Percentiles rank a stretch among this genome's conserved stretches.
Conservation (phyloP, 2,329 filamentous ascomycete species). For the Cercospora sp. region DNA sequence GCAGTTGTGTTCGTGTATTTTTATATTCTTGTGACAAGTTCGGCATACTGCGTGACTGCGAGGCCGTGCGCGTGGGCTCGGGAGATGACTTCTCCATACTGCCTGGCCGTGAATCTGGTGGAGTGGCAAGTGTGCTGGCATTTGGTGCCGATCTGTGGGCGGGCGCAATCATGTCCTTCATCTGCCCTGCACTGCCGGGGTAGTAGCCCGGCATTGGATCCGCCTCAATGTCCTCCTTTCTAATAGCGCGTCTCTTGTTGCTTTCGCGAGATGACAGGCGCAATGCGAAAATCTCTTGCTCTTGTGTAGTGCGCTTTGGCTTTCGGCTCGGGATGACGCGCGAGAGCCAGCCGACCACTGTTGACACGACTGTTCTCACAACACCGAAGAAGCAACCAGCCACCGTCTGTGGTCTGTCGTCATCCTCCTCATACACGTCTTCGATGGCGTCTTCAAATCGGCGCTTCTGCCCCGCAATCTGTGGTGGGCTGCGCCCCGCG, state of each 20-base stretch:
- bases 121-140: conserved; percentile 13
- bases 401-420: conserved; percentile 2
- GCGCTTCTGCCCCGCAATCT: conserved; percentile 10
- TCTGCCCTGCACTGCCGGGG: conserved; percentile 2
- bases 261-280: conserved; percentile 15
- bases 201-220: conserved; percentile 16
- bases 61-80: background rate
- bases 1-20: background rate
- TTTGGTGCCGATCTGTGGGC: background rate
- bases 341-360: background rate
- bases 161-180: background rate
- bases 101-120: conserved; percentile 22
- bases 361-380: conserved; percentile 1
- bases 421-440: conserved; percentile 2
- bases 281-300: conserved; percentile 23
- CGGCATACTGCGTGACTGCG: conserved; percentile 2
- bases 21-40: background rate
- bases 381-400: conserved; percentile 6
- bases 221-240: conserved; percentile 14
- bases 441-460: background rate
- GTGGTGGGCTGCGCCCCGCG: background rate
- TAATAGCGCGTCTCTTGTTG: conserved; percentile 25
- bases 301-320: conserved; percentile 1
- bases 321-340: conserved; percentile 1
- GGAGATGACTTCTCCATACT: conserved; percentile 8